These are phyloP conservation scores for Sambucus nigra DNA, from an alignment of 129 eudicot species.

Conservation along the genomic window DNA sequence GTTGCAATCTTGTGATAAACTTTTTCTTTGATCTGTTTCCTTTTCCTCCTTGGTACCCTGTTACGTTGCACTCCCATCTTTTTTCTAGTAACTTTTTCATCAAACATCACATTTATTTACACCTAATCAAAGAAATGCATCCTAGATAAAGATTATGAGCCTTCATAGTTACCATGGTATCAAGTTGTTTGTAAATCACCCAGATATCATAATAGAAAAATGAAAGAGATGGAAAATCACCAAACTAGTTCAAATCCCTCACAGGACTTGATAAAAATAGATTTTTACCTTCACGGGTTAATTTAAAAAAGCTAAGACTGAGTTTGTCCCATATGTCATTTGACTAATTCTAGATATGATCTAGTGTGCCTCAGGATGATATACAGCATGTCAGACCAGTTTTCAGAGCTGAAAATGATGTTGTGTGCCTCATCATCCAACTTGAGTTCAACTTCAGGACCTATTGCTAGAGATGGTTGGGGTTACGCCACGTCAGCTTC, in stretches of 20 bases:
- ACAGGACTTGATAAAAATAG: slow-evolving; percentile 7
- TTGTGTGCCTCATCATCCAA: slow-evolving; percentile 52
- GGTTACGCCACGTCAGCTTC: slow-evolving; percentile 46
- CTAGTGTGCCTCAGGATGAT: slow-evolving; percentile 99
- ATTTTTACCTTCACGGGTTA: slow-evolving; percentile 10
- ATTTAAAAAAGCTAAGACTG: slow-evolving; percentile 13
- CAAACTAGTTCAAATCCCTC: slow-evolving; percentile 3
- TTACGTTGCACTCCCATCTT: no score
- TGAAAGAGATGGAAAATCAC: neutral
- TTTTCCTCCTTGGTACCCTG: no score
- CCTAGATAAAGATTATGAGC: neutral
- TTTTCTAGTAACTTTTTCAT: neutral
- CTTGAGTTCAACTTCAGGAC: slow-evolving; percentile 60
- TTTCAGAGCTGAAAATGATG: slow-evolving; percentile 80
- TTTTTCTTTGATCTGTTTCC: no score
- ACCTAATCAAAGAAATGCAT: neutral
- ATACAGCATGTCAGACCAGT: slow-evolving; percentile 87
- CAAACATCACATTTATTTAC: neutral
- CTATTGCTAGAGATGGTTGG: slow-evolving; percentile 37
- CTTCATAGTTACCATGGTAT: neutral
- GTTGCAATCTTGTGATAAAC: no score
- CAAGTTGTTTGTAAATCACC: slow-evolving; percentile 1
- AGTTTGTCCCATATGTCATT: slow-evolving; percentile 24
- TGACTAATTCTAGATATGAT: slow-evolving; percentile 55
- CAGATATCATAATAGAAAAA: neutral